These are phyloP conservation scores for Eudorina sp. DNA, from an alignment of 139 green algal species.

Conservation along the genomic window DNA sequence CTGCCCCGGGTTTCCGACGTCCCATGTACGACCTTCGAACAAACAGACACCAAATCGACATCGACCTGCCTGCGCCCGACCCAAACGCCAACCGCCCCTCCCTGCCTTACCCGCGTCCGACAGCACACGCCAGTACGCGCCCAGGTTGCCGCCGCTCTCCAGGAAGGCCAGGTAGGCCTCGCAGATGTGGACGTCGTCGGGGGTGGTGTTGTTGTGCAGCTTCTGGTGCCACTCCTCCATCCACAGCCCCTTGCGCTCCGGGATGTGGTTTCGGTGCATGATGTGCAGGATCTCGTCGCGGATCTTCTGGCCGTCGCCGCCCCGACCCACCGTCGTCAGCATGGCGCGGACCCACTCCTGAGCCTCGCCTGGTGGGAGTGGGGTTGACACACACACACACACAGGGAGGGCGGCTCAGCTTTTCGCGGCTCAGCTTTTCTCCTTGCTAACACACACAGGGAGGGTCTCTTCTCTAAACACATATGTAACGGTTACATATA, in stretches of 20 bases:
- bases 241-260: slow-evolving; percentile 70
- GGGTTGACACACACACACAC: too few species aligned
- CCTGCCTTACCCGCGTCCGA: slow-evolving; percentile 71
- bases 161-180: slow-evolving; percentile 96
- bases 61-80: too few species aligned
- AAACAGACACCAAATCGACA: too few species aligned
- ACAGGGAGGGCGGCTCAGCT: not conserved
- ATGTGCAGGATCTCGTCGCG: slow-evolving; percentile 99
- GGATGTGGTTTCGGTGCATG: slow-evolving; percentile 96
- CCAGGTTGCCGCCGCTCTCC: slow-evolving; percentile 82
- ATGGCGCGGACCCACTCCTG: slow-evolving; percentile 94
- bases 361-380: slow-evolving; percentile 64
- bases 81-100: too few species aligned
- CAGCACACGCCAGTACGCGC: slow-evolving; percentile 93
- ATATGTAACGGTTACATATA: too few species aligned
- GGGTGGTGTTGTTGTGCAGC: slow-evolving; percentile 99
- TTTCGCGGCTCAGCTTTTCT: too few species aligned
- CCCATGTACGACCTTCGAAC: too few species aligned
- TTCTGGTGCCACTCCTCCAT: slow-evolving; percentile 96
- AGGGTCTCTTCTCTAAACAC: too few species aligned
- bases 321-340: slow-evolving; percentile 91
- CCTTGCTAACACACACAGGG: too few species aligned
- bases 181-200: slow-evolving; percentile 98
- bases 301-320: slow-evolving; percentile 96
- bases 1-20: too few species aligned